Conservation (phyloP, 441 rosid genomes). For the Euphorbia schlechtendalii region DNA sequence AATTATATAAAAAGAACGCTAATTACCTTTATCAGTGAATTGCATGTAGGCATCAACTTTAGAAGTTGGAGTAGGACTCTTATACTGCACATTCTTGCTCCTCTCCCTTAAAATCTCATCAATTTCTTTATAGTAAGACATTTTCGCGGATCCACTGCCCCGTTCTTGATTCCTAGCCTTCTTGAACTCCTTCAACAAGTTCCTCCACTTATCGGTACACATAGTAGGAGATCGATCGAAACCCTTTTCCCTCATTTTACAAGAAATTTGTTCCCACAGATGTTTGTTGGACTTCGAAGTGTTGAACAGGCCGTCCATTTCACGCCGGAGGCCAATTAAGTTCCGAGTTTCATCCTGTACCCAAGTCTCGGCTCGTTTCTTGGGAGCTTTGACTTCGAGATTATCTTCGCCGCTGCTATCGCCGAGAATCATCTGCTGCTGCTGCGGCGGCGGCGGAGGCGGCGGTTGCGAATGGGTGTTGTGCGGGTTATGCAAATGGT, state of each 20-base stretch:
- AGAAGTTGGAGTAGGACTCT: constrained; percentile 45
- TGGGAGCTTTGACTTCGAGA: constrained; percentile 76
- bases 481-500: constrained; percentile 22
- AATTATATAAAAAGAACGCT: neutral
- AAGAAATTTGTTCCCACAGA: constrained; percentile 89
- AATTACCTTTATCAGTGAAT: constrained; percentile 52
- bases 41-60: constrained; percentile 76
- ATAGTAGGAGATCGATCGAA: constrained; percentile 93
- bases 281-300: constrained; percentile 96
- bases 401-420: constrained; percentile 75
- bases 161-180: constrained; percentile 71
- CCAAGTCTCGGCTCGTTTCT: constrained; percentile 98
- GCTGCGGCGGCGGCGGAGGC: constrained; percentile 28
- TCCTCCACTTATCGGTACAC: constrained; percentile 99
- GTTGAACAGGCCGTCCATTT: constrained; percentile 80
- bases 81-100: constrained; percentile 47
- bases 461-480: constrained; percentile 23
- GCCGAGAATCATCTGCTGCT: constrained; percentile 58
- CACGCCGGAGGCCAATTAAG: constrained; percentile 62
- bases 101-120: constrained; percentile 77
- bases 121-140: constrained; percentile 81
- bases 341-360: constrained; percentile 88
- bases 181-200: constrained; percentile 86
- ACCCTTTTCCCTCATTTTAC: constrained; percentile 87
- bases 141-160: constrained; percentile 67